Evolutionary conservation across 2,329 filamentous ascomycete species (phyloP).

Genomic region (Hymenotorrendiella dingleyae): DNA sequence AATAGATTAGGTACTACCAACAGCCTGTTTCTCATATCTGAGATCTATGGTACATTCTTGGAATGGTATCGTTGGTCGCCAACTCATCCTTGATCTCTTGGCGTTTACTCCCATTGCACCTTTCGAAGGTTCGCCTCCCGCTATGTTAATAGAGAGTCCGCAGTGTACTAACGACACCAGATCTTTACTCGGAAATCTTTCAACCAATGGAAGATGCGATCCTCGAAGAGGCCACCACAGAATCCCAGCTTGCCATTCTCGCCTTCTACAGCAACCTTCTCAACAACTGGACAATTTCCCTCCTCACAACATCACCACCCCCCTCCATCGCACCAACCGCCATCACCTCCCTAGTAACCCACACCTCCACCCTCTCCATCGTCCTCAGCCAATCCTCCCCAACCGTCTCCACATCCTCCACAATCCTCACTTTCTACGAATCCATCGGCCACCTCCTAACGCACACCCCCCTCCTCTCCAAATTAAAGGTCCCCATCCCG

Average conservation of each 20-base stretch:
- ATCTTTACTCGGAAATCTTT: conserved; percentile 44
- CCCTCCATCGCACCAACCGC: conserved; percentile 13
- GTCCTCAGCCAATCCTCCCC: conserved; percentile 51
- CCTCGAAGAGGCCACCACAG: conserved; percentile 39
- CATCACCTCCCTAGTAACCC: conserved; percentile 39
- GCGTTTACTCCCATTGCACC: conserved; percentile 47
- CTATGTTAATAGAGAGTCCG: too few species aligned
- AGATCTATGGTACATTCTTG: conserved; percentile 52
- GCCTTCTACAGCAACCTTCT: conserved; percentile 63
- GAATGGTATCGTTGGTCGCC: conserved; percentile 52
- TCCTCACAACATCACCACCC: conserved; percentile 36
- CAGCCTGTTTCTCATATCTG: conserved; percentile 41
- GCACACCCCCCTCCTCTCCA: conserved; percentile 42
- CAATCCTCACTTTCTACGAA: conserved; percentile 66
- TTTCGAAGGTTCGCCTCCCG: conserved; percentile 55
- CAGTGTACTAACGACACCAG: conserved; percentile 32
- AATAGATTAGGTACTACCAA: conserved; percentile 26
- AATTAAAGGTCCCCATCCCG: conserved; percentile 63
- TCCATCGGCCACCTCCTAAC: conserved; percentile 51
- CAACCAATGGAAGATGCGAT: conserved; percentile 45
- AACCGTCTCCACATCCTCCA: conserved; percentile 42
- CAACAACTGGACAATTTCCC: conserved; percentile 47
- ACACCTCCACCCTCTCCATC: conserved; percentile 51
- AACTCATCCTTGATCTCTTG: conserved; percentile 52
- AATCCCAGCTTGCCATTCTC: conserved; percentile 55